These are phyloP conservation scores for Fusarium succisae DNA, from an alignment of 2,329 filamentous ascomycete genomes.

Conservation along the genomic window DNA sequence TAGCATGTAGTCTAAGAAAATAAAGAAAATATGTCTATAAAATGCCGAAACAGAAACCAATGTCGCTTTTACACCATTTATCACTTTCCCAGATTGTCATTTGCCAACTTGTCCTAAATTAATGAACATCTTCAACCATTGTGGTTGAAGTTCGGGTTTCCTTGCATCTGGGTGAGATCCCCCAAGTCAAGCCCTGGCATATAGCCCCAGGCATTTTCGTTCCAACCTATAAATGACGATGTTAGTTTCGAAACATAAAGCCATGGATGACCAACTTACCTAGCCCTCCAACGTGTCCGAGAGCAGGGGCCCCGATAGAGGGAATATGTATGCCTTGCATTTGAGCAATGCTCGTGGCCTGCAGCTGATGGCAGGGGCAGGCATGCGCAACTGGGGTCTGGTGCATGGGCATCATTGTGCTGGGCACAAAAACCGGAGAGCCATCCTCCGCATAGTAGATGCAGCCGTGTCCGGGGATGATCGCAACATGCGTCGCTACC, in stretches of 20 bases:
- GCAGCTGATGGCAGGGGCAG: background rate
- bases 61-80: background rate
- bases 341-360: background rate
- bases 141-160: background rate
- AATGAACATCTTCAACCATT: background rate
- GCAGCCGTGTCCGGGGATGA: background rate
- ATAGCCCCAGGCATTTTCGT: background rate
- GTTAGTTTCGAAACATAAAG: background rate
- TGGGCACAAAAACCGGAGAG: background rate
- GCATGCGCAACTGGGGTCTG: background rate
- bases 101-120: background rate
- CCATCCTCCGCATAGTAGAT: background rate
- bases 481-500: background rate
- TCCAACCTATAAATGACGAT: background rate
- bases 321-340: background rate
- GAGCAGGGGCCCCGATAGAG: accelerated
- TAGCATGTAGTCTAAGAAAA: background rate
- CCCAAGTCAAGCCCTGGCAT: background rate
- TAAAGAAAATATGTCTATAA: background rate
- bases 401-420: background rate
- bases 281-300: background rate
- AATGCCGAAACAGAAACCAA: background rate
- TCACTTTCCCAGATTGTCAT: background rate
- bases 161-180: background rate
- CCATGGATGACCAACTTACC: background rate